Conservation (phyloP, 305 asterid species). For the Ilex paraguariensis region DNA sequence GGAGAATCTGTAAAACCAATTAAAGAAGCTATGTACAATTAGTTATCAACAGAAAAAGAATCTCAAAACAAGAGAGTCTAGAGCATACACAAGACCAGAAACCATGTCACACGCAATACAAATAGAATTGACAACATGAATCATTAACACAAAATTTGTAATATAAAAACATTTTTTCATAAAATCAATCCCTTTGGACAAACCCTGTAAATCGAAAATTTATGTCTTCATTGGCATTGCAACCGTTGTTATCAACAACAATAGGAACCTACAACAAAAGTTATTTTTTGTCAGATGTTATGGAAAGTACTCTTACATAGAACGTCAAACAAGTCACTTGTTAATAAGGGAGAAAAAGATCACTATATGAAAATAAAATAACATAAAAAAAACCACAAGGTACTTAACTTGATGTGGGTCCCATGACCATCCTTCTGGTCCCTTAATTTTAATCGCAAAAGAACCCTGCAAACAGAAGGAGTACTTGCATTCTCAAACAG, state of each 20-base stretch:
- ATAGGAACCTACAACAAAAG: slow-evolving; percentile 66
- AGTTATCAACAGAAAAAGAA: no score
- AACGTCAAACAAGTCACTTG: background rate
- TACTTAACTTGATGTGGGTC: slow-evolving; percentile 89
- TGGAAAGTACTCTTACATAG: background rate
- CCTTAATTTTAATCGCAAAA: slow-evolving; percentile 80
- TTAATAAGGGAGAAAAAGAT: slow-evolving; percentile 7
- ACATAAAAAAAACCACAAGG: slow-evolving; percentile 18
- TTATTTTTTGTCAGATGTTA: slow-evolving; percentile 3
- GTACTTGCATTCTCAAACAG: background rate
- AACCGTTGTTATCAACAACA: slow-evolving; percentile 75
- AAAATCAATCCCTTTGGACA: slow-evolving; percentile 13
- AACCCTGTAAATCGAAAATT: slow-evolving; percentile 92
- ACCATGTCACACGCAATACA: background rate
- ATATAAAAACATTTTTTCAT: background rate
- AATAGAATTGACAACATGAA: background rate
- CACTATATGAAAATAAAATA: background rate
- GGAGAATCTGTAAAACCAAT: slow-evolving; percentile 57
- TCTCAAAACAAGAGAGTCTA: no score
- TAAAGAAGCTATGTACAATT: slow-evolving; percentile 11
- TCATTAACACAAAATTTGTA: slow-evolving; percentile 7
- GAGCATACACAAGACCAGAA: background rate
- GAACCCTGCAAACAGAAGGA: slow-evolving; percentile 67
- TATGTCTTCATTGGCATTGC: slow-evolving; percentile 89
- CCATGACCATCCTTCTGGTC: slow-evolving; percentile 95